Evolutionary conservation across 169 alveolate species (phyloP), one percentile per base, ranked within the genome.

Genomic region (Plasmodium relictum): DNA sequence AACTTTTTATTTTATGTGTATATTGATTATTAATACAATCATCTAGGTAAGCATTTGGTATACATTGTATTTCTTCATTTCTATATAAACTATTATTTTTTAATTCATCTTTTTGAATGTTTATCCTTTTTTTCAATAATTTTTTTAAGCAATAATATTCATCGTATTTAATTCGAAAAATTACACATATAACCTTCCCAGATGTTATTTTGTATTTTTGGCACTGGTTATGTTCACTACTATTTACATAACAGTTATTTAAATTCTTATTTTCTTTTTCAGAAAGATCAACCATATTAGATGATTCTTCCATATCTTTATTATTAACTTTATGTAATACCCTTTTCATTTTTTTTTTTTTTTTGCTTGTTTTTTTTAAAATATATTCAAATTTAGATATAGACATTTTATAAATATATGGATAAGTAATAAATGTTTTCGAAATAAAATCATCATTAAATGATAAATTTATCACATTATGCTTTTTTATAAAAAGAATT

Each of bases 1-100:
- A 78, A 7, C 89, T 22, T 44, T 78, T 78, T 16, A 78, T 14
- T 56, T 48, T 26, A 58, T 78, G 89, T 56, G 89, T 78, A 58
- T 78, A 78, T 16, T 78, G 89, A 45, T 65, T 78, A 56, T 78
- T 78, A 63, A 78, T 65, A 24, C 78, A 63, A 44, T 78, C 89
- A 8, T 63, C 59, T 7, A 78, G 37, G 56, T 44, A 44, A 0
- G 50, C 70, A 39, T 78, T 78, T 7, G 89, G 78, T 0, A 78
- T 24, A 69, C 89, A 78, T 22, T 63, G 63, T n/a, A 66, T 62
- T 6, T 78, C 80, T 50, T 78, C 89, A 39, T 58, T 69, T 50
- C 48, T 76, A 52, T 78, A 78, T 12, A 69, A 14, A 2, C 42
- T 56, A 58, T 65, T 78, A 50, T 18, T 78, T 18, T 65, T 66